Conservation (phyloP, 31 red algal genomes). For the Asparagopsis taxiformis region DNA sequence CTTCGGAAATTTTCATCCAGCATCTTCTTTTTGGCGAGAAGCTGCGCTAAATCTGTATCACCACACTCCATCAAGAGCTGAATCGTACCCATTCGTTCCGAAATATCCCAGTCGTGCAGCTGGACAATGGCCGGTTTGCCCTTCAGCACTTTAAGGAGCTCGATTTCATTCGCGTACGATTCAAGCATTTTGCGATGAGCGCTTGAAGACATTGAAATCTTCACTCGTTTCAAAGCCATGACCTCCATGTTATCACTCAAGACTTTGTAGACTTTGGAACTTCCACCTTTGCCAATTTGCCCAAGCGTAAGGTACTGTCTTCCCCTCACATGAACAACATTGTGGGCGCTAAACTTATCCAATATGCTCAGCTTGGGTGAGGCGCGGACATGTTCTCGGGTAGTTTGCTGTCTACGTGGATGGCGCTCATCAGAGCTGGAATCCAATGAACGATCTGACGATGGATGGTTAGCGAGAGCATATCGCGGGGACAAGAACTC, state of each 20-base stretch:
- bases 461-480: too few relatives aligned
- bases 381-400: too few relatives aligned
- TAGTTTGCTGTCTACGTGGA: too few relatives aligned
- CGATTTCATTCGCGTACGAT: conserved; percentile 90
- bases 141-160: conserved; percentile 56
- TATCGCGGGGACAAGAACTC: too few relatives aligned
- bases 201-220: conserved; percentile 45
- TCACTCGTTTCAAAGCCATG: conserved; percentile 82
- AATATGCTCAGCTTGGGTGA: background rate
- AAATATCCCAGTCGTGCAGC: conserved; percentile 79
- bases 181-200: conserved; percentile 33
- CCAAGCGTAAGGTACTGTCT: conserved; percentile 65
- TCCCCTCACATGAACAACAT: conserved; percentile 58
- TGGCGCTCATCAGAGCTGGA: too few relatives aligned
- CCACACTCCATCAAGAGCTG: conserved; percentile 93
- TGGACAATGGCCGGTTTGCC: conserved; percentile 83
- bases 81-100: conserved; percentile 50
- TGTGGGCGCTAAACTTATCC: background rate
- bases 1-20: conserved; percentile 81
- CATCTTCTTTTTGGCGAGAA: conserved; percentile 37
- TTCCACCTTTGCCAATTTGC: conserved; percentile 79
- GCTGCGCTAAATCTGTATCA: conserved; percentile 82
- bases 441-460: too few relatives aligned
- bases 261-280: conserved; percentile 93
- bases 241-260: conserved; percentile 59